These are phyloP conservation scores for Gillenia trifoliata DNA, from an alignment of 306 rosid species.

Conservation along the genomic window DNA sequence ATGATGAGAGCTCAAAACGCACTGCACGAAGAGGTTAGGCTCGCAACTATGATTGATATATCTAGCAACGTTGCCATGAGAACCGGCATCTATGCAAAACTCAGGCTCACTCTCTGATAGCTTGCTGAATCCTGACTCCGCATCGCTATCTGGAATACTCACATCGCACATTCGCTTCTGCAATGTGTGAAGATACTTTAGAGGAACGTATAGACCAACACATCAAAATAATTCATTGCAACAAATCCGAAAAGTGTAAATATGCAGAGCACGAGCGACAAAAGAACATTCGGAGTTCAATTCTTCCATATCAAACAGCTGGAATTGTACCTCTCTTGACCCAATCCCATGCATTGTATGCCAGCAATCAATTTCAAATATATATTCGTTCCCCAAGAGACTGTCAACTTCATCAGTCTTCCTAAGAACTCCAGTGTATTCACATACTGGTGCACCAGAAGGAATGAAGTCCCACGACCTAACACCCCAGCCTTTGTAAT, in stretches of 20 bases:
- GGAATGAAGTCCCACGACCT: constrained; percentile 36
- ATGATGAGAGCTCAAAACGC: constrained; percentile 30
- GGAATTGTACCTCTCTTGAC: constrained; percentile 25
- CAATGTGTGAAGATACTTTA: neutral
- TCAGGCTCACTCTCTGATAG: constrained; percentile 13
- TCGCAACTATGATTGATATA: constrained; percentile 36
- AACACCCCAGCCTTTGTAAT: constrained; percentile 32
- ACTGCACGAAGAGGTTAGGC: constrained; percentile 33
- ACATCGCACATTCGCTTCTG: constrained; percentile 30
- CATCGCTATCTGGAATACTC: constrained; percentile 1
- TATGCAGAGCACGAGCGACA: neutral
- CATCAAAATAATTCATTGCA: neutral
- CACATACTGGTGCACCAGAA: constrained; percentile 36
- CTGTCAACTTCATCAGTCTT: constrained; percentile 21
- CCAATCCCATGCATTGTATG: constrained; percentile 29
- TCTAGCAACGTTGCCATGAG: constrained; percentile 25
- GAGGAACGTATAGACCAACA: neutral
- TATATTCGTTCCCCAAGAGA: constrained; percentile 18
- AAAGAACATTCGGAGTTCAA: neutral
- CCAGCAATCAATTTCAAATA: constrained; percentile 34
- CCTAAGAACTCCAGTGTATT: constrained; percentile 29
- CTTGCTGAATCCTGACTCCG: neutral
- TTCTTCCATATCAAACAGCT: neutral
- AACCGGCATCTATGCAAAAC: constrained; percentile 24
- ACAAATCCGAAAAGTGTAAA: neutral